Evolutionary conservation across 768 basidiomycete genomes (phyloP).

Genomic region (Collybiopsis confluens): DNA sequence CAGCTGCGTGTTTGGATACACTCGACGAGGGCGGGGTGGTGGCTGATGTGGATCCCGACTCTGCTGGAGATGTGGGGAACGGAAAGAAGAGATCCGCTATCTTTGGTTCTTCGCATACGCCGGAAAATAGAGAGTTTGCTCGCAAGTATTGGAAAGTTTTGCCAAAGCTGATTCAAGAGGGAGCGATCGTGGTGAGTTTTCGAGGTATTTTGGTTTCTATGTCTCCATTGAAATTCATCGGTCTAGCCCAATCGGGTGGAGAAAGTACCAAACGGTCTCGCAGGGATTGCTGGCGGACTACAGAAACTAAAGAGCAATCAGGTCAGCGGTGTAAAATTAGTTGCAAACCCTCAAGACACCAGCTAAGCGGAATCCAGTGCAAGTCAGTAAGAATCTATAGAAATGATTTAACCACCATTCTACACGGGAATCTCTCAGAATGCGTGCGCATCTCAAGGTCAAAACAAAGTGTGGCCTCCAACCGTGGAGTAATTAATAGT

Average conservation of each 20-base stretch:
- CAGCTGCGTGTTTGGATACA: background rate
- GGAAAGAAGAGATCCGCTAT: background rate
- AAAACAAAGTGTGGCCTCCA: no score
- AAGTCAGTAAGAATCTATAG: no score
- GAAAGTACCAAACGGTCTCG: constrained; percentile 3
- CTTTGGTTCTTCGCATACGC: background rate
- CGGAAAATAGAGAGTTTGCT: constrained; percentile 1
- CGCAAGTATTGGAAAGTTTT: background rate
- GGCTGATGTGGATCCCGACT: background rate
- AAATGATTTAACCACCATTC: no score
- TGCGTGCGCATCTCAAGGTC: no score
- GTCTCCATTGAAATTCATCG: no score
- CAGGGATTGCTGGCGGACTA: constrained; percentile 1
- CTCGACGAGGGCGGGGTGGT: constrained; percentile 3
- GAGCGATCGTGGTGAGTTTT: constrained; percentile 1
- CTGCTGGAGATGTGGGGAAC: background rate
- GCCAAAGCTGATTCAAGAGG: background rate
- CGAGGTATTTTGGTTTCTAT: no score
- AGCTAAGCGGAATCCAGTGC: no score
- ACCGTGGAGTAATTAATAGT: no score
- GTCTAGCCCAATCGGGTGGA: constrained; percentile 2
- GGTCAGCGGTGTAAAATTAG: constrained; percentile 5
- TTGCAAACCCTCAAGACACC: constrained; percentile 3
- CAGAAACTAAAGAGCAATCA: constrained; percentile 1
- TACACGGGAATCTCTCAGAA: no score